Evolutionary conservation across 768 basidiomycete species (phyloP), one percentile per base, ranked within the genome.

Genomic region (Lactarius tabidus): DNA sequence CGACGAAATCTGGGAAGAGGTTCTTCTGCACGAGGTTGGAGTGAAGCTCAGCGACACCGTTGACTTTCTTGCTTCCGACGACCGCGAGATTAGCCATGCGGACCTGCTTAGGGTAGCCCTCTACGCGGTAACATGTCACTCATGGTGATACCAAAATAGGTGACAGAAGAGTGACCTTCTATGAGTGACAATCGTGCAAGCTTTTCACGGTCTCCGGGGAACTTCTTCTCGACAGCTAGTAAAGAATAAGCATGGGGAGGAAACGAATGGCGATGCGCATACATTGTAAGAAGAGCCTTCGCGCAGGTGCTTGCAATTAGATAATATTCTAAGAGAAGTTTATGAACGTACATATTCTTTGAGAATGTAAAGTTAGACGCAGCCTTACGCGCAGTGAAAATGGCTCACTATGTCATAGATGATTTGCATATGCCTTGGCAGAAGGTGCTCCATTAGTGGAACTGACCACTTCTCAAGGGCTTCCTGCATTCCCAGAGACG

Each of bases 11-110:
- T 72, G 90, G 91, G 71, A 91, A 74, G 70, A 93, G 91, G 8
- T 89, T 93, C 26, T 87, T 87, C 75, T 81, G 82, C 59, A 98
- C 90, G 52, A 98, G 84, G 60, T 93, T 89, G 65, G 88, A 91
- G 80, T 98, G 97, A 31, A 98, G 80, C 84, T 95, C 96, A 12
- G 97, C 96, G 17, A 98, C 97, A 72, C 97, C 96, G 71, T 99
- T 99, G 72, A 95, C 90, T 74, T 88, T 91, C 70, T 88, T 84
- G 72, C 88, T 90, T 33, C 86, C 94, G 65, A 98, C 89, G 74
- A 89, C 89, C 20, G 97, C 97, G 29, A 99, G 79, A 76, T 90
- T 88, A 10, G 94, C 93, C 91, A 95, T 95, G 67, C 93, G 83
- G 67, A 97, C 83, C 71, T 92, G 85, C 75, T 96, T 86, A 6